These are phyloP conservation scores for Aaosphaeria pasadenensis DNA, from an alignment of 2,329 filamentous ascomycete genomes.

Conservation along the genomic window DNA sequence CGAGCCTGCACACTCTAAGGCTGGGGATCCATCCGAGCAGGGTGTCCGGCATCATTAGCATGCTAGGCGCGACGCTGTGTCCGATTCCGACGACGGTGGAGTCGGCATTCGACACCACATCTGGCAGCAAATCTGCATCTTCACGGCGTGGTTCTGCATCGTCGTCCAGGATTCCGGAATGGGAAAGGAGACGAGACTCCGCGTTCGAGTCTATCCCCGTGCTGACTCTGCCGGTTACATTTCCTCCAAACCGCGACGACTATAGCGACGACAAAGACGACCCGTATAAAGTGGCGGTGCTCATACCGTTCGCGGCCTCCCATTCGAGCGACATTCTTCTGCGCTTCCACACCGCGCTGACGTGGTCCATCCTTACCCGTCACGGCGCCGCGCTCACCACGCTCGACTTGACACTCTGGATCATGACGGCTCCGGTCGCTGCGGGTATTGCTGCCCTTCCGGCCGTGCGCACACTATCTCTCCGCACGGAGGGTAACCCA, in stretches of 20 bases:
- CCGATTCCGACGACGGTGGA: conserved; percentile 3
- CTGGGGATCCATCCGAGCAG: conserved; percentile 74
- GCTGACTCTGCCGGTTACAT: neutral
- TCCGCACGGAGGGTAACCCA: conserved; percentile 20
- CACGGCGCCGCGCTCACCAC: conserved; percentile 22
- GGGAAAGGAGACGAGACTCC: neutral
- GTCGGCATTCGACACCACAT: conserved; percentile 3
- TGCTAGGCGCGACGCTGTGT: conserved; percentile 38
- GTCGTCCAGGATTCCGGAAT: too few relatives aligned
- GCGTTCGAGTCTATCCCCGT: neutral
- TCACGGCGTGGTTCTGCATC: too few relatives aligned
- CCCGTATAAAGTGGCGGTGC: conserved; percentile 14
- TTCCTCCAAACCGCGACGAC: neutral
- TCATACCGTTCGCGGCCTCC: conserved; percentile 17
- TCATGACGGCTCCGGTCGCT: conserved; percentile 19
- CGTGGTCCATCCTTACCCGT: conserved; percentile 19
- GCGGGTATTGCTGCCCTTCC: conserved; percentile 15
- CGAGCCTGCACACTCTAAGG: conserved; percentile 63
- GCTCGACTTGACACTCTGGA: conserved; percentile 29
- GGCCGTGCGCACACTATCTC: conserved; percentile 18
- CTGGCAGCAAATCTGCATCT: too few relatives aligned
- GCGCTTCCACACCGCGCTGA: conserved; percentile 27
- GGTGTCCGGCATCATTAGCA: conserved; percentile 69
- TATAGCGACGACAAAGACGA: conserved; percentile 1
- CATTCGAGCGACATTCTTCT: conserved; percentile 19